A percentile compares a stretch with the other conserved stretches of the same genome.
Evolutionary conservation across 192 early-diverging fungal species (phyloP).

Genomic region (Mortierella alpina): DNA sequence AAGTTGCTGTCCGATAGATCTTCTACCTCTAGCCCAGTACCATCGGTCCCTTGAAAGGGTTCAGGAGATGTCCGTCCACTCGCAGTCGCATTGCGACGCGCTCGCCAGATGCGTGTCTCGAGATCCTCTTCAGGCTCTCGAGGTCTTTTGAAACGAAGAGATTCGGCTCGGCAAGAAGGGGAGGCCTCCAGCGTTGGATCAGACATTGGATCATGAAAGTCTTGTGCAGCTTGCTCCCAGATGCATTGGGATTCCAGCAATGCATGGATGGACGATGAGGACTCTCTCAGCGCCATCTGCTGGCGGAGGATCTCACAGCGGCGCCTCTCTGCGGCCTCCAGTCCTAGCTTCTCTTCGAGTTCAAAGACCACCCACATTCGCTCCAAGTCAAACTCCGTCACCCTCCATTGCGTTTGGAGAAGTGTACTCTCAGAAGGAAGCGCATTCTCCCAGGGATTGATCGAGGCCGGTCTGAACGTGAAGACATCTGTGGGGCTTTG

Average conservation of each 20-base stretch:
- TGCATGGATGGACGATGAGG: background rate
- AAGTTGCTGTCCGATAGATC: slow-evolving; percentile 23
- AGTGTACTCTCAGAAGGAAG: no score
- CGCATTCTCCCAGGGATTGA: background rate
- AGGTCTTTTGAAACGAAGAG: background rate
- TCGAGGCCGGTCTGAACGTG: background rate
- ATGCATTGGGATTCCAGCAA: background rate
- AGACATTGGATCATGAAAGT: background rate
- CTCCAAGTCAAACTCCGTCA: slow-evolving; percentile 18
- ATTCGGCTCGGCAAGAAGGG: no score
- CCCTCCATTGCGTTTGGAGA: slow-evolving; percentile 23
- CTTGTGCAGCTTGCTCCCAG: background rate
- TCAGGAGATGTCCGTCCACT: no score
- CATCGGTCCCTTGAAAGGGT: no score
- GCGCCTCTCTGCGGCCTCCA: slow-evolving; percentile 24
- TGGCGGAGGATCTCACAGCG: slow-evolving; percentile 9
- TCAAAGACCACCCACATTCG: slow-evolving; percentile 21
- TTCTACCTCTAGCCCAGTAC: no score
- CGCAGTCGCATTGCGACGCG: background rate
- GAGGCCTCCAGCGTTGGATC: background rate
- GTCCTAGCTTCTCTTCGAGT: slow-evolving; percentile 28
- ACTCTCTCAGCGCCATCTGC: background rate
- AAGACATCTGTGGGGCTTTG: slow-evolving; percentile 1
- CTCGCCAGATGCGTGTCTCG: slow-evolving; percentile 29
- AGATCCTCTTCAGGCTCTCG: slow-evolving; percentile 10